A percentile compares a stretch with the other conserved stretches of the same genome.
Conservation (phyloP, 2,329 filamentous ascomycete genomes). For the Xylariaceae sp. region DNA sequence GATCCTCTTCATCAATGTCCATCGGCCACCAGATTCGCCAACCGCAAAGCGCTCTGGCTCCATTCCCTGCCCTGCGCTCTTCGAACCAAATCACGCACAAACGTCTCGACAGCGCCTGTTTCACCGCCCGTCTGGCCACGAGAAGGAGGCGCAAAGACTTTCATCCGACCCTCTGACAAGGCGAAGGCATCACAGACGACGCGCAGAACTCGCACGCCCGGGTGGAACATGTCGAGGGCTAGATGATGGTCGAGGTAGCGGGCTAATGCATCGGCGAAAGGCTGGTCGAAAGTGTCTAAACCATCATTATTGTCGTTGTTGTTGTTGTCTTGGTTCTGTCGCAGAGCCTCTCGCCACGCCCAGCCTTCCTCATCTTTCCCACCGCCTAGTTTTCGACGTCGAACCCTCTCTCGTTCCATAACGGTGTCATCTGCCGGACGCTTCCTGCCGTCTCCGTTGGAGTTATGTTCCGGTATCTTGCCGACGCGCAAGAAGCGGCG, state of each 20-base stretch:
- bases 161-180: conserved; percentile 58
- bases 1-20: no score
- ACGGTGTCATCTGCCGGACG: conserved; percentile 38
- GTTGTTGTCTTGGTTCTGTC: neutral
- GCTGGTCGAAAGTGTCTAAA: conserved; percentile 38
- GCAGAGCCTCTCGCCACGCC: conserved; percentile 51
- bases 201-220: conserved; percentile 58
- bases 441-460: conserved; percentile 17
- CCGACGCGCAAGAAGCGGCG: conserved; percentile 54
- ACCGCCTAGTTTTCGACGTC: conserved; percentile 55
- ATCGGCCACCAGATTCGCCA: conserved; percentile 18
- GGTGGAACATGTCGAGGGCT: conserved; percentile 62
- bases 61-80: conserved; percentile 18
- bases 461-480: conserved; percentile 29
- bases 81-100: conserved; percentile 17
- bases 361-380: conserved; percentile 59
- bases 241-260: conserved; percentile 60
- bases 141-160: conserved; percentile 52
- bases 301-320: neutral
- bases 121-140: neutral
- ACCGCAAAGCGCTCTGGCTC: conserved; percentile 2
- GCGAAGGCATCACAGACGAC: conserved; percentile 64
- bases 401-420: conserved; percentile 19
- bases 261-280: conserved; percentile 59
- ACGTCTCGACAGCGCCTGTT: conserved; percentile 6